Evolutionary conservation across 2,329 filamentous ascomycete species (phyloP).

Genomic region (Fusarium sp.): DNA sequence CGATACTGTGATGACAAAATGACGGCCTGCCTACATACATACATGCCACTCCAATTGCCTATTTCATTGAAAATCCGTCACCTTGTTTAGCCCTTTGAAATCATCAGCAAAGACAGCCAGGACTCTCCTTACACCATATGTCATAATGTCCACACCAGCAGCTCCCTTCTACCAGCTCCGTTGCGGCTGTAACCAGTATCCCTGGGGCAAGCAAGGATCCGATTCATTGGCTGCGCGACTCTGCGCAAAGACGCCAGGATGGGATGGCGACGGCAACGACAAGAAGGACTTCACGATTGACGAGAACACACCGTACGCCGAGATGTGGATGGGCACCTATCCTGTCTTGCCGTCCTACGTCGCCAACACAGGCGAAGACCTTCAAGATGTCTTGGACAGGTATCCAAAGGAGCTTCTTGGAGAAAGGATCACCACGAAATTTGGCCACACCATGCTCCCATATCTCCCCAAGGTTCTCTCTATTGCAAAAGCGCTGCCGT

Average conservation of each 20-base stretch:
- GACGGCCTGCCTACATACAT: slow-evolving; percentile 17
- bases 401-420: slow-evolving; percentile 77
- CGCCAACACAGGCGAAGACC: slow-evolving; percentile 72
- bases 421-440: slow-evolving; percentile 71
- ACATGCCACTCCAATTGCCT: slow-evolving; percentile 6
- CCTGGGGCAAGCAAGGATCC: slow-evolving; percentile 79
- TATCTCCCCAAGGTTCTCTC: slow-evolving; percentile 84
- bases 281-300: slow-evolving; percentile 72
- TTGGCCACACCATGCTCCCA: slow-evolving; percentile 74
- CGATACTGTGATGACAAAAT: slow-evolving; percentile 44
- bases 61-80: not conserved
- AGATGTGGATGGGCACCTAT: slow-evolving; percentile 86
- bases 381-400: slow-evolving; percentile 75
- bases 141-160: slow-evolving; percentile 39
- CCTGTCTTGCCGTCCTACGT: slow-evolving; percentile 78
- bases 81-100: too few relatives aligned
- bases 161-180: slow-evolving; percentile 62
- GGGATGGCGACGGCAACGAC: slow-evolving; percentile 36
- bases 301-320: slow-evolving; percentile 73
- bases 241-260: slow-evolving; percentile 75
- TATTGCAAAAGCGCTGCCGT: slow-evolving; percentile 80
- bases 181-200: slow-evolving; percentile 71
- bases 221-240: slow-evolving; percentile 77
- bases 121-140: not conserved
- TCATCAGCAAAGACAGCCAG: not conserved